Evolutionary conservation across 2,329 filamentous ascomycete genomes (phyloP).

Genomic region (Trichoderma afroharzianum): DNA sequence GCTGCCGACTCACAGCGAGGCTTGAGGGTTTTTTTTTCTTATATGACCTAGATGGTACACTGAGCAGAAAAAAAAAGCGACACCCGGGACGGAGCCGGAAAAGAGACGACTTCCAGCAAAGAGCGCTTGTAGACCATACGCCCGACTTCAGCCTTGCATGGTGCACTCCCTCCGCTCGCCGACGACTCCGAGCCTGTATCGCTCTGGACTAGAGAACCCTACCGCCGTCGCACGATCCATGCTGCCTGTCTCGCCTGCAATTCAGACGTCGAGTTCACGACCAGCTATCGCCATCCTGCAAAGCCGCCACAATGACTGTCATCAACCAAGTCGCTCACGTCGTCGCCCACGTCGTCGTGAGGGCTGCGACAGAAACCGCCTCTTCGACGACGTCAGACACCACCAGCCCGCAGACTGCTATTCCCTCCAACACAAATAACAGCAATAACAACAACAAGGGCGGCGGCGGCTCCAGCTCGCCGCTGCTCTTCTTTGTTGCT

Average conservation of each 20-base stretch:
- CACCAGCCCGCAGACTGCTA: slow-evolving; percentile 19
- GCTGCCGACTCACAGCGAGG: background rate
- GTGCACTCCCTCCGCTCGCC: background rate
- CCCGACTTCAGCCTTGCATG: slow-evolving; percentile 13
- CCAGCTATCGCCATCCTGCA: background rate
- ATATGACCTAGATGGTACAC: background rate
- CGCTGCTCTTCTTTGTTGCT: slow-evolving; percentile 78
- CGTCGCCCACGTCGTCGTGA: slow-evolving; percentile 36
- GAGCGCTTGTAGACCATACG: background rate
- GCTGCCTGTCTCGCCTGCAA: slow-evolving; percentile 9
- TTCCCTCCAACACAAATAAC: slow-evolving; percentile 17
- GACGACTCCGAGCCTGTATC: slow-evolving; percentile 9
- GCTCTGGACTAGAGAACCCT: slow-evolving; percentile 7
- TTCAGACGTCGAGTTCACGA: slow-evolving; percentile 12
- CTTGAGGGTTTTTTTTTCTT: background rate
- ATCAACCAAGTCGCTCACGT: slow-evolving; percentile 37
- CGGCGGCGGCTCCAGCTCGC: slow-evolving; percentile 36
- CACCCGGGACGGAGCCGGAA: background rate
- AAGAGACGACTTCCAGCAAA: background rate
- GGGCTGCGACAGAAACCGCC: slow-evolving; percentile 26
- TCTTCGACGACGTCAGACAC: slow-evolving; percentile 19
- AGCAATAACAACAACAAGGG: slow-evolving; percentile 23
- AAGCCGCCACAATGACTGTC: slow-evolving; percentile 33
- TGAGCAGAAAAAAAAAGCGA: background rate
- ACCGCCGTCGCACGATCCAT: slow-evolving; percentile 10